Conservation (phyloP, 352 stramenopile genomes). For the Paralagenidium karlingii region DNA sequence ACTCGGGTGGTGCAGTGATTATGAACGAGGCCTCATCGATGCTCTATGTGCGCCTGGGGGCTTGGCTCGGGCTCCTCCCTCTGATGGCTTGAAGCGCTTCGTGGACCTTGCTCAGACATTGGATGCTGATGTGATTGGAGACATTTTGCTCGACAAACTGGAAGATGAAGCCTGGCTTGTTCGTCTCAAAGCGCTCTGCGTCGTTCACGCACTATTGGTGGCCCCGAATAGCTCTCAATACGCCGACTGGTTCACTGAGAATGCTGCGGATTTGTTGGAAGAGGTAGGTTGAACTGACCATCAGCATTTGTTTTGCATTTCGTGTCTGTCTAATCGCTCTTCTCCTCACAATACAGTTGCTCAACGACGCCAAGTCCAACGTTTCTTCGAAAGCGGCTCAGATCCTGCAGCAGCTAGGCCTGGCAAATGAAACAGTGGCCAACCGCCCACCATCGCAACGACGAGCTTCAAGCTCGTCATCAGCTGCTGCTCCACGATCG, state of each 20-base stretch:
- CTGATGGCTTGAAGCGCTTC: constrained; percentile 72
- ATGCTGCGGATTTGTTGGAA: constrained; percentile 70
- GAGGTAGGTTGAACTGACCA: constrained; percentile 17
- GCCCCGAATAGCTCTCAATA: constrained; percentile 51
- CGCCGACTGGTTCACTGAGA: constrained; percentile 72
- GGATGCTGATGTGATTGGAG: constrained; percentile 70
- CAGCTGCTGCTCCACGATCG: constrained; percentile 5
- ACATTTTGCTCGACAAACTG: constrained; percentile 79
- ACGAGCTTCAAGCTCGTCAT: constrained; percentile 3
- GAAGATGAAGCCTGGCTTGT: constrained; percentile 67
- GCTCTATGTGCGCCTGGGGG: constrained; percentile 65
- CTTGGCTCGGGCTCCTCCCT: constrained; percentile 53
- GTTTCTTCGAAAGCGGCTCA: constrained; percentile 66
- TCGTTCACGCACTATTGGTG: constrained; percentile 64
- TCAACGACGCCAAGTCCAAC: constrained; percentile 62
- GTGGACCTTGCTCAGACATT: constrained; percentile 79
- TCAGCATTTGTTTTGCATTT: background rate
- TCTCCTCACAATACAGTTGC: constrained; percentile 14
- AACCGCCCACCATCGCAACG: background rate
- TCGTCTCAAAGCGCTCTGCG: constrained; percentile 70
- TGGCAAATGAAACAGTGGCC: constrained; percentile 22
- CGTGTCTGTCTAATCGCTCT: background rate
- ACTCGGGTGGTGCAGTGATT: constrained; percentile 34
- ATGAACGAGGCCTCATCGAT: constrained; percentile 79
- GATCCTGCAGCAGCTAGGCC: constrained; percentile 49